Conservation (phyloP, 192 early-diverging fungal species). For the Coemansia biformis region DNA sequence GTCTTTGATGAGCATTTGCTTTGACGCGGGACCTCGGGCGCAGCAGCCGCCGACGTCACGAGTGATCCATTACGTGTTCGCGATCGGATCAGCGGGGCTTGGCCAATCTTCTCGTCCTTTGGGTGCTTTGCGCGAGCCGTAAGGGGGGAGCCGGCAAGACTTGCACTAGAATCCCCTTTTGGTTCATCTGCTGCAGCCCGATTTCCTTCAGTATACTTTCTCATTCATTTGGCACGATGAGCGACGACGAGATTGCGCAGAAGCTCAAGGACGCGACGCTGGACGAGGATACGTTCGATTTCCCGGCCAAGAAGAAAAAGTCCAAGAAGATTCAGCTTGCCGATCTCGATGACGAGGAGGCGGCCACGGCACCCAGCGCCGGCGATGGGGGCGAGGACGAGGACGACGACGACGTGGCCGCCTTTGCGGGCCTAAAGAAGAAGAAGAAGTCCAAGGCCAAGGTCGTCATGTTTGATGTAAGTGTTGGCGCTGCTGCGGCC, state of each 20-base stretch:
- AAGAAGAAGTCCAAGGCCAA: slow-evolving; percentile 57
- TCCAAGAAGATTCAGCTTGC: slow-evolving; percentile 43
- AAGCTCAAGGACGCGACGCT: slow-evolving; percentile 18
- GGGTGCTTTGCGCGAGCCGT: too few relatives aligned
- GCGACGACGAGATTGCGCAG: slow-evolving; percentile 28
- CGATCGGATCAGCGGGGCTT: too few relatives aligned
- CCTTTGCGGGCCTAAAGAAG: slow-evolving; percentile 56
- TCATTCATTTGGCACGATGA: slow-evolving; percentile 12
- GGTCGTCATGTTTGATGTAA: slow-evolving; percentile 47
- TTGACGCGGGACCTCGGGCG: too few relatives aligned
- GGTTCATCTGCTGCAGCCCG: not conserved
- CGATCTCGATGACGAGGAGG: slow-evolving; percentile 36
- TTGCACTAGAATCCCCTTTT: too few relatives aligned
- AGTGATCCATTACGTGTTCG: too few relatives aligned
- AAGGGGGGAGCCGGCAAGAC: too few relatives aligned
- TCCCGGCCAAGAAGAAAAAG: slow-evolving; percentile 50
- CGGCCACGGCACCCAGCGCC: slow-evolving; percentile 9
- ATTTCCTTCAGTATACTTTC: not conserved
- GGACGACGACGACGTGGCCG: slow-evolving; percentile 27
- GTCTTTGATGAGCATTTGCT: too few relatives aligned
- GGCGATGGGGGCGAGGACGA: slow-evolving; percentile 12
- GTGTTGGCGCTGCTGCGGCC: slow-evolving; percentile 2
- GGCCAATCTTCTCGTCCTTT: too few relatives aligned
- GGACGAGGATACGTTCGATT: slow-evolving; percentile 10
- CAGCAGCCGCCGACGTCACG: too few relatives aligned